Evolutionary conservation across 2,329 filamentous ascomycete genomes (phyloP).

Genomic region (Fusarium clavum): DNA sequence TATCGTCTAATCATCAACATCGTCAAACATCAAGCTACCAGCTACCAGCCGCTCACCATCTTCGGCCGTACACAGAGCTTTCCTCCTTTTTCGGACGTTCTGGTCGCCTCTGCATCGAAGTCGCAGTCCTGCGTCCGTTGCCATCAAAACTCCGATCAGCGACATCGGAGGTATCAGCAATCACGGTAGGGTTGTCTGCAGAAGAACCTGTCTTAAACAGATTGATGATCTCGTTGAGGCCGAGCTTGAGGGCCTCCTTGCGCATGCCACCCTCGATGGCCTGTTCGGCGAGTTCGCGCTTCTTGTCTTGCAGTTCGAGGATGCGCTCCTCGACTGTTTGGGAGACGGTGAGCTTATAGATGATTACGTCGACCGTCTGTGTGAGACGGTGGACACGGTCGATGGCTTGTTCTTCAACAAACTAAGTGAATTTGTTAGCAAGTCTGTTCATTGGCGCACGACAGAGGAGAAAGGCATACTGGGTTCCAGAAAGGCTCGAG

Average conservation of each 20-base stretch:
- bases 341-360: conserved; percentile 92
- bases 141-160: conserved; percentile 27
- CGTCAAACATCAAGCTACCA: background rate
- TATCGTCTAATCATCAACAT: conserved; percentile 4
- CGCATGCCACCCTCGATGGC: conserved; percentile 86
- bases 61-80: conserved; percentile 35
- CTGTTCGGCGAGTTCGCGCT: conserved; percentile 89
- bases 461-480: conserved; percentile 59
- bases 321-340: conserved; percentile 94
- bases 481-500: conserved; percentile 99
- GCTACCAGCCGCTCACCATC: conserved; percentile 23
- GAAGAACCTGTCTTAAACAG: conserved; percentile 78
- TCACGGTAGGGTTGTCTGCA: conserved; percentile 30
- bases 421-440: conserved; percentile 61
- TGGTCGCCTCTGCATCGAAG: conserved; percentile 44
- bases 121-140: conserved; percentile 41
- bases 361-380: conserved; percentile 91
- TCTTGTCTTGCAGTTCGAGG: conserved; percentile 92
- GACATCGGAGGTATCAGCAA: conserved; percentile 33
- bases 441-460: background rate
- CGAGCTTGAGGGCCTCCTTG: conserved; percentile 82
- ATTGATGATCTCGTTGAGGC: conserved; percentile 91
- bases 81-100: conserved; percentile 38
- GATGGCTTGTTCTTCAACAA: conserved; percentile 98
- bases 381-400: conserved; percentile 98